Base-by-base conservation (phyloP, 2,329 filamentous ascomycete species). In the Cladophialophora yegresii region DNA sequence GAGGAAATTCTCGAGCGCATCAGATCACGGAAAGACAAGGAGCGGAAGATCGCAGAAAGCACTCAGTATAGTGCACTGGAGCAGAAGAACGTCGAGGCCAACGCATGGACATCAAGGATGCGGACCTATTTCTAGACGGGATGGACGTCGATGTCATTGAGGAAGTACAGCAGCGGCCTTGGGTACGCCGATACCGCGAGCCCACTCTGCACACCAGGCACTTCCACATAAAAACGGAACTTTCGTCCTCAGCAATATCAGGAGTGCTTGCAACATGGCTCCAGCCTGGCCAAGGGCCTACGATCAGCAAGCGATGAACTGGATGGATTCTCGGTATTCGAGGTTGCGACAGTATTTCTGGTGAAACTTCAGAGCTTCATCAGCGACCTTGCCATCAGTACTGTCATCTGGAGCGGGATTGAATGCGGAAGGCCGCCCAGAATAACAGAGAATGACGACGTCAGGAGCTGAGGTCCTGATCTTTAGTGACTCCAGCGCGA, bases 1-100 rank as follows among this genome's bases (percentile, higher is more conserved):
- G 62, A 66, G 30, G 64, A 70, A 10, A 61, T 66, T n/a, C 58
- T 67, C n/a, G 69, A 66, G 30, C 67, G 70, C 20, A 69, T 72
- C 40, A 22, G 65, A 43, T 64, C 69, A 10, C 71, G 70, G 12
- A 62, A 55, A 55, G 51, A 67, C 36, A 68, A 67, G 43, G 66
- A 72, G 54, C 53, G 36, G 9, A 64, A 54, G 33, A 65, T 72
- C 45, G 62, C 61, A 43, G 45, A 67, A 58, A 63, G 63, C 13
- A 30, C 47, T 26, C 58, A 59, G 5, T 40, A 51, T 26, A 40
- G 23, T 13, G 47, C 54, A 16, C 23, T 58, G 13, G 58, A 63
- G 43, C 54, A 62, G 40, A 55, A 61, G 60, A 71, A 71, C 43
- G 53, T 69, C n/a, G 58, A 67, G 32, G 64, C 58, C 12, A 72